Conservation (phyloP, 495 filamentous ascomycete genomes). For the Penicillium canescens region DNA sequence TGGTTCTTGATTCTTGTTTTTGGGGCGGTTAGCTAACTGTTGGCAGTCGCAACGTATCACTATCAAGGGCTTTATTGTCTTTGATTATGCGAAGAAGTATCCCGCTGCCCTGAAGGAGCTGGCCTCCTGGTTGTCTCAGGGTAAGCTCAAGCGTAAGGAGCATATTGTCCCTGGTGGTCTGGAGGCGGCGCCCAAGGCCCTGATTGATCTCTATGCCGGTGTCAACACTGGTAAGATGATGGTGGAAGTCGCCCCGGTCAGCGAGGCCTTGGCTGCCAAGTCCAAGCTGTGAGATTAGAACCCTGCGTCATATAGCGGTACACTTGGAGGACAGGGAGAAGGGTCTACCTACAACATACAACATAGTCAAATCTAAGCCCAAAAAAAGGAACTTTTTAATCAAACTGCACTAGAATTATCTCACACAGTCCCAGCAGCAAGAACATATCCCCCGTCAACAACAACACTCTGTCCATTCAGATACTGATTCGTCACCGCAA, state of each 20-base stretch:
- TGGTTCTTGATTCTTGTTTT: background rate
- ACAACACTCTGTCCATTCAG: conserved; percentile 67
- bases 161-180: conserved; percentile 54
- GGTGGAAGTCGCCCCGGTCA: conserved; percentile 44
- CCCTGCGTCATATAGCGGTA: too few relatives aligned
- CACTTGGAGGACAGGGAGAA: too few relatives aligned
- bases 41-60: conserved; percentile 47
- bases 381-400: too few relatives aligned
- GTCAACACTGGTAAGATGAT: conserved; percentile 55
- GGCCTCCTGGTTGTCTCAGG: conserved; percentile 49
- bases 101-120: conserved; percentile 46
- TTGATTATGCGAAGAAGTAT: conserved; percentile 51
- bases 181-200: conserved; percentile 47
- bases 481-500: conserved; percentile 66
- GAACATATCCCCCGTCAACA: conserved; percentile 64
- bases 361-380: too few relatives aligned
- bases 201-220: conserved; percentile 52
- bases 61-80: conserved; percentile 59
- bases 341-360: too few relatives aligned
- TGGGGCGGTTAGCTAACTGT: conserved; percentile 17
- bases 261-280: conserved; percentile 28
- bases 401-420: too few relatives aligned
- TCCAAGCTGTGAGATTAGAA: conserved; percentile 29
- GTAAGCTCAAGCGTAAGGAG: conserved; percentile 58
- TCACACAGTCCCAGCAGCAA: conserved; percentile 33